Conservation (phyloP, 2,329 filamentous ascomycete genomes). For the Aspergillus piperis region DNA sequence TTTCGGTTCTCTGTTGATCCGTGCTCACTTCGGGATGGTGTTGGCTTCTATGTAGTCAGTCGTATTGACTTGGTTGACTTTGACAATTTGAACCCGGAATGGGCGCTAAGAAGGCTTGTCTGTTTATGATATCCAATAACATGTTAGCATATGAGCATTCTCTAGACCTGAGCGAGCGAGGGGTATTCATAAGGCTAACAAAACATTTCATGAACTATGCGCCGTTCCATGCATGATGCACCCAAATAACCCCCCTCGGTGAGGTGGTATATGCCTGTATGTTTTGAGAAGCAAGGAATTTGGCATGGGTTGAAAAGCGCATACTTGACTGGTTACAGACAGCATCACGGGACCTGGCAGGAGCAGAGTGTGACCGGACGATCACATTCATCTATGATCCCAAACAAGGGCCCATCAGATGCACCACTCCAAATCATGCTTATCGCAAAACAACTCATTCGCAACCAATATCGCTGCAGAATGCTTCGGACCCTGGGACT, state of each 20-base stretch:
- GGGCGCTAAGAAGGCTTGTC: not conserved
- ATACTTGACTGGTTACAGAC: not conserved
- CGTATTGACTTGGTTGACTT: not conserved
- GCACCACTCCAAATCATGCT: constrained; percentile 4
- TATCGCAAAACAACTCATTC: not conserved
- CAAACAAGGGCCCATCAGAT: not conserved
- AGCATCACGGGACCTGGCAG: constrained; percentile 5
- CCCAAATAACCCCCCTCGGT: not conserved
- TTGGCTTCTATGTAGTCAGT: not conserved
- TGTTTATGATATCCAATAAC: not conserved
- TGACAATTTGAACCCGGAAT: not conserved
- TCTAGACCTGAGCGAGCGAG: not conserved
- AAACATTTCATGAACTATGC: not conserved
- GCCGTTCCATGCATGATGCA: not conserved
- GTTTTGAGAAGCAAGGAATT: not conserved
- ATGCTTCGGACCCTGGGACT: not conserved
- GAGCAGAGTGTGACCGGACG: constrained; percentile 4
- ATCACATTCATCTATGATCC: not conserved
- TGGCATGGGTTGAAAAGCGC: not conserved
- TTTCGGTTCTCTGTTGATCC: not conserved
- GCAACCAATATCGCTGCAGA: not conserved
- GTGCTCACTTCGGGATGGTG: not conserved
- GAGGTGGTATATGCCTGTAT: not conserved
- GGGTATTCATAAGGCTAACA: not conserved
- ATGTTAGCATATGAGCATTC: not conserved